Evolutionary conservation across 768 basidiomycete species (phyloP).

Genomic region (Russula virescens): DNA sequence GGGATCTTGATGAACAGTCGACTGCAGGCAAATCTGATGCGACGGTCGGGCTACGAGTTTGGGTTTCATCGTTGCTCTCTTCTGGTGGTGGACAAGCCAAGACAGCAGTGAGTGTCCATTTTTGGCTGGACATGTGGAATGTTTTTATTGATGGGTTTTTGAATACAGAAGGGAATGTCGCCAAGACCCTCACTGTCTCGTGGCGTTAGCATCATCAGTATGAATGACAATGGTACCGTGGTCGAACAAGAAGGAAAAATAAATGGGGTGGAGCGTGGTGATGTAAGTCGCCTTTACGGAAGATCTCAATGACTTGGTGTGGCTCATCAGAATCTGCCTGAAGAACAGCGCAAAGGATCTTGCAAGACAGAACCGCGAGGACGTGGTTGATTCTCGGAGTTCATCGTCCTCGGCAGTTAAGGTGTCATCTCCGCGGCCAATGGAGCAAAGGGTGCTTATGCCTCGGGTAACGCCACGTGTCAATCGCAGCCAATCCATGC

Average conservation of each 20-base stretch:
- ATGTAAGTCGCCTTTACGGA: conserved; percentile 41
- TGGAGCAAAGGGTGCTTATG: conserved; percentile 25
- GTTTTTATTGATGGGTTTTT: neutral
- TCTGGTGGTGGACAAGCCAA: neutral
- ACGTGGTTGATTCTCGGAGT: conserved; percentile 57
- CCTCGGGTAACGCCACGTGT: conserved; percentile 5
- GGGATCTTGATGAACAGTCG: conserved; percentile 8
- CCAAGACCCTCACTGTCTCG: conserved; percentile 49
- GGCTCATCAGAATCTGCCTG: neutral
- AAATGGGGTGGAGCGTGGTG: conserved; percentile 56
- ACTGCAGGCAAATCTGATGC: conserved; percentile 18
- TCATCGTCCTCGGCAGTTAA: conserved; percentile 32
- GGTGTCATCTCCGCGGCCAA: conserved; percentile 28
- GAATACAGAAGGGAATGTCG: conserved; percentile 40
- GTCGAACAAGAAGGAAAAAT: conserved; percentile 36
- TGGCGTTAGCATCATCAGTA: conserved; percentile 51
- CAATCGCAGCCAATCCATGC: neutral
- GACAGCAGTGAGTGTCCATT: neutral
- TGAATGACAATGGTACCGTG: conserved; percentile 32
- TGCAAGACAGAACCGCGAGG: conserved; percentile 38
- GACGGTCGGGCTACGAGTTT: conserved; percentile 29
- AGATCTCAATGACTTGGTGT: neutral
- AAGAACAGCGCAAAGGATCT: conserved; percentile 47
- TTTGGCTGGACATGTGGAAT: neutral
- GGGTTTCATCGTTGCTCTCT: conserved; percentile 20